phyloP scores from a whole-genome alignment of 257 asterid species.

The Scutellaria barbata region DNA sequence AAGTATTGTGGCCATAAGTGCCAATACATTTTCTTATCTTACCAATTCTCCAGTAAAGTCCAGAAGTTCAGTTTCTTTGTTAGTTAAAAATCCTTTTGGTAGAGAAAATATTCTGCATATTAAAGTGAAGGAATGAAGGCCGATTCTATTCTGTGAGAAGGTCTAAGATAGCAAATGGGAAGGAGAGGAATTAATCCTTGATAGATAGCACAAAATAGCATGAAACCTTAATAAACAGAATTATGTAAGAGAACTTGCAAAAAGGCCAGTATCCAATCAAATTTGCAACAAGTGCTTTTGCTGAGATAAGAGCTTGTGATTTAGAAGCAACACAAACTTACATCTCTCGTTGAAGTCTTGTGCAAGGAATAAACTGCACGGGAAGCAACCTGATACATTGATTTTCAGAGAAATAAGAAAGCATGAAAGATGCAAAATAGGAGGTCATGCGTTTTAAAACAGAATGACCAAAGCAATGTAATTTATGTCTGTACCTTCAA shows the following conservation, averaged over 20 bases:
- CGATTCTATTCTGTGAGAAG: neutral
- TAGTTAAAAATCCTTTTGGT: neutral
- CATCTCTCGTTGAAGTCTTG: conserved; percentile 95
- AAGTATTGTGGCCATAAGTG: neutral
- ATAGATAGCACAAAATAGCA: neutral
- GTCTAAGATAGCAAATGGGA: neutral
- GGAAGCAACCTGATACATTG: conserved; percentile 77
- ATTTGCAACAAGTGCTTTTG: conserved; percentile 9
- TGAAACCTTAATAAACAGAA: neutral
- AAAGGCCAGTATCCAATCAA: conserved; percentile 25
- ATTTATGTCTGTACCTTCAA: conserved; percentile 58
- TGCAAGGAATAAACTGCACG: conserved; percentile 95
- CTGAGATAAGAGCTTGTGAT: neutral
- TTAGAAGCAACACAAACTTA: conserved; percentile 41
- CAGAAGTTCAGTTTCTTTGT: no score
- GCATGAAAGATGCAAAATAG: conserved; percentile 19
- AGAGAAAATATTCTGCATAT: neutral
- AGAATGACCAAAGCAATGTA: neutral
- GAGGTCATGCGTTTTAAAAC: neutral
- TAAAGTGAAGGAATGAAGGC: neutral
- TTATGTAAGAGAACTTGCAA: neutral
- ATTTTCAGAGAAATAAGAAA: conserved; percentile 25
- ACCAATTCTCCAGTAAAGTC: no score
- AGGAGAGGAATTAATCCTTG: conserved; percentile 18
- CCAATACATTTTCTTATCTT: neutral